A percentile compares a stretch with the other conserved stretches of the same genome.
Evolutionary conservation across 768 basidiomycete genomes (phyloP).

Genomic region (Leccinum ochraceum): DNA sequence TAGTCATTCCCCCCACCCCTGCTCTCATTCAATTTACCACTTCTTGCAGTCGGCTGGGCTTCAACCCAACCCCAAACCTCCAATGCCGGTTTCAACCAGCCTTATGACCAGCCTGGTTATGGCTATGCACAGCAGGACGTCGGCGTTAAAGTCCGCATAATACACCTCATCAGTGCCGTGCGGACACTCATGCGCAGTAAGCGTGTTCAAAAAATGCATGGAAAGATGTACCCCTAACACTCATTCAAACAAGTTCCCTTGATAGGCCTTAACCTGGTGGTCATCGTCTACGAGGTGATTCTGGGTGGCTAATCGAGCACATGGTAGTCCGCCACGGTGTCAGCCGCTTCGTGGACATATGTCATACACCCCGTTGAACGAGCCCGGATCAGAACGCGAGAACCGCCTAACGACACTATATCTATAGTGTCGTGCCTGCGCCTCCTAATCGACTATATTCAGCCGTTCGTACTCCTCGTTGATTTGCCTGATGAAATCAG

Average conservation of each 20-base stretch:
- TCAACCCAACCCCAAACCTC: conserved; percentile 59
- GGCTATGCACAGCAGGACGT: conserved; percentile 56
- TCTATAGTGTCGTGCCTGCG: conserved; percentile 9
- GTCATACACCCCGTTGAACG: conserved; percentile 5
- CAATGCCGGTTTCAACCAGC: conserved; percentile 60
- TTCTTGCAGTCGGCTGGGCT: conserved; percentile 81
- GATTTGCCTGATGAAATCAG: conserved; percentile 79
- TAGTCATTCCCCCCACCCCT: conserved; percentile 5
- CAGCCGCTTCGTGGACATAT: conserved; percentile 12
- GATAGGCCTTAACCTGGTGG: conserved; percentile 81
- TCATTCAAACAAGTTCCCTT: conserved; percentile 72
- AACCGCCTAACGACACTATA: conserved; percentile 10
- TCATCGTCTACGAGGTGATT: conserved; percentile 84
- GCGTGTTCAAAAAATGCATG: conserved; percentile 38
- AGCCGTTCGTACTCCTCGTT: conserved; percentile 68
- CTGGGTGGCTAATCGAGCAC: conserved; percentile 49
- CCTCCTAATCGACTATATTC: conserved; percentile 42
- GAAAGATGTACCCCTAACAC: conserved; percentile 10
- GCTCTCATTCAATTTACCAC: conserved; percentile 19
- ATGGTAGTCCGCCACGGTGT: conserved; percentile 15
- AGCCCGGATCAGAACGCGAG: conserved; percentile 10
- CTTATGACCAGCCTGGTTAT: conserved; percentile 67
- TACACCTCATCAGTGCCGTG: conserved; percentile 93
- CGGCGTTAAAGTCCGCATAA: conserved; percentile 79
- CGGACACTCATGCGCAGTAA: conserved; percentile 96